phyloP scores from a whole-genome alignment of 2,329 filamentous ascomycete genomes.

The Diaporthe longicolla region DNA sequence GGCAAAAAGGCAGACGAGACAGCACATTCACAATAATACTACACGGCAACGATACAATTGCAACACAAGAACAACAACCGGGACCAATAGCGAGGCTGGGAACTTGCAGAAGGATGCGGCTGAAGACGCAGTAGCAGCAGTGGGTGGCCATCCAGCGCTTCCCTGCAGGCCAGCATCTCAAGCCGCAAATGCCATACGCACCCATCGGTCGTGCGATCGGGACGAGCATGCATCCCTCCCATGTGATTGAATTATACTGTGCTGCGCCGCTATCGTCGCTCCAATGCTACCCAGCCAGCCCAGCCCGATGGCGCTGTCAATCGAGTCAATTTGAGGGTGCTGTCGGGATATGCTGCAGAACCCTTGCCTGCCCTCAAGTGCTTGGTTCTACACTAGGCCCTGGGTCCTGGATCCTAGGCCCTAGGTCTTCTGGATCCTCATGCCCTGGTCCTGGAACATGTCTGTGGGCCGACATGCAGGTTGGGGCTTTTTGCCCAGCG shows the following conservation, averaged over 20 bases:
- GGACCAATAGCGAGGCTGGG: constrained; percentile 11
- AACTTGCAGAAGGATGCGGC: constrained; percentile 29
- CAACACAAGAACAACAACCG: not conserved
- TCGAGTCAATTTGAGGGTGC: not conserved
- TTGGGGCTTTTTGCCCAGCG: constrained; percentile 20
- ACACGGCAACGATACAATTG: not conserved
- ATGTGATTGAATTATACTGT: constrained; percentile 1
- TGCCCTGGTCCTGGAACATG: not conserved
- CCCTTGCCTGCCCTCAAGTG: not conserved
- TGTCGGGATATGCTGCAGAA: not conserved
- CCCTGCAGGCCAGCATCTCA: constrained; percentile 24
- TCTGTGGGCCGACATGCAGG: constrained; percentile 19
- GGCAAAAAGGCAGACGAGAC: not conserved
- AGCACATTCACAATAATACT: not conserved
- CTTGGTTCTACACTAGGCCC: too few species aligned
- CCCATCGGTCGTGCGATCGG: constrained; percentile 5
- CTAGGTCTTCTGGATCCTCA: not conserved
- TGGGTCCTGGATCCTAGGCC: too few species aligned
- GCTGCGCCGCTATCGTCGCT: not conserved
- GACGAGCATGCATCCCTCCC: constrained; percentile 17
- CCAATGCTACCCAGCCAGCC: constrained; percentile 21
- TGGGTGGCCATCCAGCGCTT: constrained; percentile 2
- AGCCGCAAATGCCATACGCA: constrained; percentile 6
- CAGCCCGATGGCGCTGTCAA: constrained; percentile 4
- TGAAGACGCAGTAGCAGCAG: constrained; percentile 6